Evolutionary conservation across 345 rosid genomes (phyloP).

Genomic region (Ceriops tagal): DNA sequence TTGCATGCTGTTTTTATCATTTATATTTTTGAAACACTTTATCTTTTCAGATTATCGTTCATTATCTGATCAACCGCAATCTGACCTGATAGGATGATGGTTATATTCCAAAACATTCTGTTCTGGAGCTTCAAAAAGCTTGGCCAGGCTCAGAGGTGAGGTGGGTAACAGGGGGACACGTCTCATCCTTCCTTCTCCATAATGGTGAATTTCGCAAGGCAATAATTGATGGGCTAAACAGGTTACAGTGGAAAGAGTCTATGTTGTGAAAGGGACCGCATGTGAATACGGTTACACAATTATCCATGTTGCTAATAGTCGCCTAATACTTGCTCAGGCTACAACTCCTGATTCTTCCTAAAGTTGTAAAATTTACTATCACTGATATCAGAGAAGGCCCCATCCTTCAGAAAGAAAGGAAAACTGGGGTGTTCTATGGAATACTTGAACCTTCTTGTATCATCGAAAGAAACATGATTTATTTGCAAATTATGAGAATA

Average conservation of each 20-base stretch:
- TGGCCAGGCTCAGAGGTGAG: conserved; percentile 99
- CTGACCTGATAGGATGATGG: conserved; percentile 77
- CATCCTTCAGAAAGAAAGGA: background rate
- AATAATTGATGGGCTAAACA: conserved; percentile 66
- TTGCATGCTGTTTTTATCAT: background rate
- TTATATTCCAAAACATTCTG: conserved; percentile 92
- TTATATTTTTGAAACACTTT: background rate
- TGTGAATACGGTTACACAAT: background rate
- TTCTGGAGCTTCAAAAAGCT: conserved; percentile 90
- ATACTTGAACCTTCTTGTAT: conserved; percentile 6
- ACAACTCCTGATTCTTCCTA: conserved; percentile 2
- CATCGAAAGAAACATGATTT: background rate
- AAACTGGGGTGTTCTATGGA: conserved; percentile 15
- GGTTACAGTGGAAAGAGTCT: conserved; percentile 81
- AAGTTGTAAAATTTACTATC: conserved; percentile 20
- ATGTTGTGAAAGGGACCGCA: conserved; percentile 33
- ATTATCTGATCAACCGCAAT: background rate
- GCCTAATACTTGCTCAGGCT: background rate
- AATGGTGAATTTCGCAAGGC: conserved; percentile 79
- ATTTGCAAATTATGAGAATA: too few relatives aligned
- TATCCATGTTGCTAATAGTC: conserved; percentile 12
- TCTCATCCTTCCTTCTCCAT: conserved; percentile 83
- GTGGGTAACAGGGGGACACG: conserved; percentile 98
- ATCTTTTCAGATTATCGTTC: background rate
- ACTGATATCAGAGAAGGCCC: conserved; percentile 20